Base-by-base conservation (phyloP, 1,284 basidiomycete genomes). In the Neonothopanus nambi region DNA sequence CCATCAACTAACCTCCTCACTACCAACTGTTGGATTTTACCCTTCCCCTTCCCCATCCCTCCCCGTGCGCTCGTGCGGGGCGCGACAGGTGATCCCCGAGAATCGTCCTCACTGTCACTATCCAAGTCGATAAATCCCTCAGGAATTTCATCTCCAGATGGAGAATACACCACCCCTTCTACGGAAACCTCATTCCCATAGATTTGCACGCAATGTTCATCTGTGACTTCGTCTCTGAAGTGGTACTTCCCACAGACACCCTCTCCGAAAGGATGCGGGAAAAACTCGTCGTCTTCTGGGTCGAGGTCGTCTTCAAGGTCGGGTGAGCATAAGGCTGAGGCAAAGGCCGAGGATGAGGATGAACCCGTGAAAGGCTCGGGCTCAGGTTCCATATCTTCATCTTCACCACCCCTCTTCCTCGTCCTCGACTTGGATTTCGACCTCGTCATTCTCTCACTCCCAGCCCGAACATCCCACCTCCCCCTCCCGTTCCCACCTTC, bases 211-310 rank as follows among this genome's bases (percentile, higher is more conserved):
- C 72, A 77, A 38, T 73, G 74, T 39, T 80, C 77, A 39, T 83
- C 82, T 26, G 80, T 81, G 12, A 80, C 80, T 9, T 72, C 68
- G 54, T 87, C 84, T 26, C 72, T 60, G 57, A 76, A 78, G 65
- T 91, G 89, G 59, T 71, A 74, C 43, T 76, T 70, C 18, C 73
- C 74, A 64, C 88, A 91, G 7, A 80, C 72, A 1, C 87, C 88
- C 56, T 79, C 72, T 1, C 84, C 86, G 51, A 79, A 79, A 23
- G 79, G 81, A 64, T 87, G 85, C 13, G 89, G 89, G 53, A 83
- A 79, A 59, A 78, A 77, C 48, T 81, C 81, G 52, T 88, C 85
- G 51, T 91, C 88, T 43, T 73, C 74, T n/a, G 65, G 66, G 41
- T 72, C 71, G 23, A 40, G 28, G 9, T 53, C 51, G 5, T 33